Evolutionary conservation across 225 moss, liverwort and hornwort species (phyloP).

Genomic region (Asterella californica): DNA sequence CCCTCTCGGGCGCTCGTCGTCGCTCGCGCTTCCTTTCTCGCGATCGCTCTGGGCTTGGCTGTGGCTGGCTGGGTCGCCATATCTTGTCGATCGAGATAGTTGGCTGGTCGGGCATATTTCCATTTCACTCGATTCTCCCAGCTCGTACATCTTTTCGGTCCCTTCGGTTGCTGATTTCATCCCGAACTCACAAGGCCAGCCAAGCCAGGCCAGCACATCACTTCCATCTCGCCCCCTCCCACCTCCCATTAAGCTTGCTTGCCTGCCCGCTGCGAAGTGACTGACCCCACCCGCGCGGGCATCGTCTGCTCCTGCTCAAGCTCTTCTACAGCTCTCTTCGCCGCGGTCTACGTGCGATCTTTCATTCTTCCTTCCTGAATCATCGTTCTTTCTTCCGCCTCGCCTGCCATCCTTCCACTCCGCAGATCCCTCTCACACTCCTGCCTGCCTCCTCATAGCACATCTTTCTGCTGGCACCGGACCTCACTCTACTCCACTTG

Average conservation of each 20-base stretch:
- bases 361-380: not conserved
- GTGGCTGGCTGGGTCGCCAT: constrained; percentile 5
- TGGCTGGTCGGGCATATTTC: not conserved
- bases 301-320: not conserved
- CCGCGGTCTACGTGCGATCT: not conserved
- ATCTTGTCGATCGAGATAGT: constrained; percentile 3
- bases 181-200: not conserved
- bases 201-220: constrained; percentile 2
- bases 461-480: not conserved
- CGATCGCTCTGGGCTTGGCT: constrained; percentile 1
- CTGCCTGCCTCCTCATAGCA: not conserved
- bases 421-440: not conserved
- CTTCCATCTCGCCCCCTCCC: not conserved
- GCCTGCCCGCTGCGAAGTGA: not conserved
- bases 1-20: not conserved
- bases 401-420: not conserved
- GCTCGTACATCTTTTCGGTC: not conserved
- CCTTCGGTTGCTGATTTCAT: not conserved
- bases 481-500: not conserved
- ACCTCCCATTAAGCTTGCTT: not conserved
- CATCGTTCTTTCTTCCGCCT: constrained; percentile 12
- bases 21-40: not conserved
- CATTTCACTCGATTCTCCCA: not conserved
- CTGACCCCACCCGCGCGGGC: constrained; percentile 9
- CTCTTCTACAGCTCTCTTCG: constrained; percentile 14